Evolutionary conservation across 768 basidiomycete species (phyloP).

Genomic region (Xanthoconium purpureum): DNA sequence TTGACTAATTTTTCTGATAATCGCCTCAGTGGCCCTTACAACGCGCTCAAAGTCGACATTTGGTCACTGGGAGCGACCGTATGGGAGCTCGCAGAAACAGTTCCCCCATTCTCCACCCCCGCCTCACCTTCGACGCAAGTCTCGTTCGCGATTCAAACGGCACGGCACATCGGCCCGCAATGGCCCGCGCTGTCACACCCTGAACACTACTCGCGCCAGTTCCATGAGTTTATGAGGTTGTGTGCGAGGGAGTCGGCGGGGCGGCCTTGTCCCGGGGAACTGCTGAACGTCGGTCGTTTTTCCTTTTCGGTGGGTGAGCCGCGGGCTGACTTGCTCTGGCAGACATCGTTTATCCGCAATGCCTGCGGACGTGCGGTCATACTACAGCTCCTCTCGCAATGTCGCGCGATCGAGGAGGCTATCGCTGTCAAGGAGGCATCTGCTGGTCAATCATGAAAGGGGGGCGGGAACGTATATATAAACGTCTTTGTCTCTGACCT

Average conservation of each 20-base stretch:
- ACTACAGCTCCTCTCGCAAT: conserved; percentile 61
- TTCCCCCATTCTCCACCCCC: conserved; percentile 64
- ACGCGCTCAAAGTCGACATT: conserved; percentile 71
- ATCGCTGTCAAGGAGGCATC: conserved; percentile 18
- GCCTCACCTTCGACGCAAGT: conserved; percentile 18
- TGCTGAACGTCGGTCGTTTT: conserved; percentile 51
- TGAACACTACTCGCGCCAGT: conserved; percentile 59
- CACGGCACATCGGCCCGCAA: conserved; percentile 45
- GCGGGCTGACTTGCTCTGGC: not conserved
- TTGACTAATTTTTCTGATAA: conserved; percentile 4
- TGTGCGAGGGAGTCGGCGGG: conserved; percentile 60
- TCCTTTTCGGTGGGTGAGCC: no score
- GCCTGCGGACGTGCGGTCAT: conserved; percentile 69
- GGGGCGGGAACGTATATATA: no score
- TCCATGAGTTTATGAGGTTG: conserved; percentile 67
- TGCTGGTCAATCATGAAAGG: not conserved
- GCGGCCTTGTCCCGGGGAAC: conserved; percentile 54
- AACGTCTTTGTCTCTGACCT: no score
- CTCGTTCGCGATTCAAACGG: conserved; percentile 39
- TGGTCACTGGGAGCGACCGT: conserved; percentile 84
- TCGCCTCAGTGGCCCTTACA: conserved; percentile 55
- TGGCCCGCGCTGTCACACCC: conserved; percentile 65
- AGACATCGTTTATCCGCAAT: conserved; percentile 66
- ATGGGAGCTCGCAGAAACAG: conserved; percentile 77
- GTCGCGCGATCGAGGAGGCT: conserved; percentile 60